A percentile compares a stretch with the other conserved stretches of the same genome.
Evolutionary conservation across 2,329 filamentous ascomycete genomes (phyloP).

Genomic region (Fusarium devonianum): DNA sequence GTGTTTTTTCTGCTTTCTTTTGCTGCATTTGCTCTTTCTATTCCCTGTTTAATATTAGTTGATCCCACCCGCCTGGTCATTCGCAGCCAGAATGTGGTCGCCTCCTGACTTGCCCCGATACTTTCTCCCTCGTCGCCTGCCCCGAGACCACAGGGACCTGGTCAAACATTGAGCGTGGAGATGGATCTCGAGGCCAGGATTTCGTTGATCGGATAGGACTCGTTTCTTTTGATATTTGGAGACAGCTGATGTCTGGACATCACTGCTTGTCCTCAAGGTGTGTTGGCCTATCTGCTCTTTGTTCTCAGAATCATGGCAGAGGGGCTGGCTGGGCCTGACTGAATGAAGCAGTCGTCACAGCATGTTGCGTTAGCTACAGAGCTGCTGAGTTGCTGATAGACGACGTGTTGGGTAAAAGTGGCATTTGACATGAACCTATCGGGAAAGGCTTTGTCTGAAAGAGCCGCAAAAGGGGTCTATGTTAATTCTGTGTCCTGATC

Average conservation of each 20-base stretch:
- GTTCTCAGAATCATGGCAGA: background rate
- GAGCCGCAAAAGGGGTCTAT: too few relatives aligned
- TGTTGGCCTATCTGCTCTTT: background rate
- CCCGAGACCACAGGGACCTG: too few relatives aligned
- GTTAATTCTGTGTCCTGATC: background rate
- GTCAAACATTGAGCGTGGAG: background rate
- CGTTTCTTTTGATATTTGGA: background rate
- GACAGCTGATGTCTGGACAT: constrained; percentile 6
- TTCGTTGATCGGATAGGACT: background rate
- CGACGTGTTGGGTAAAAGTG: too few relatives aligned
- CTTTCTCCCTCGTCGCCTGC: background rate
- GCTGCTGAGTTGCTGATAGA: too few relatives aligned
- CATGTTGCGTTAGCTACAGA: too few relatives aligned
- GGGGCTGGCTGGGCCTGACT: constrained; percentile 10
- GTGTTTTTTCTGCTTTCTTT: too few relatives aligned
- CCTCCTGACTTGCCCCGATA: background rate
- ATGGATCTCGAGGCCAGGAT: background rate
- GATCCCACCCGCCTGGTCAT: background rate
- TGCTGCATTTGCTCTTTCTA: background rate
- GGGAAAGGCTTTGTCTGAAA: too few relatives aligned
- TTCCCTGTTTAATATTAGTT: constrained; percentile 3
- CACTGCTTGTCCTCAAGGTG: constrained; percentile 1
- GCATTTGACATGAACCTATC: too few relatives aligned
- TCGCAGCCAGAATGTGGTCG: background rate
- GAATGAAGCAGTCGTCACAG: too few relatives aligned